Base-by-base conservation (phyloP, 202 grass and related monocot species). In the Carex arenaria region DNA sequence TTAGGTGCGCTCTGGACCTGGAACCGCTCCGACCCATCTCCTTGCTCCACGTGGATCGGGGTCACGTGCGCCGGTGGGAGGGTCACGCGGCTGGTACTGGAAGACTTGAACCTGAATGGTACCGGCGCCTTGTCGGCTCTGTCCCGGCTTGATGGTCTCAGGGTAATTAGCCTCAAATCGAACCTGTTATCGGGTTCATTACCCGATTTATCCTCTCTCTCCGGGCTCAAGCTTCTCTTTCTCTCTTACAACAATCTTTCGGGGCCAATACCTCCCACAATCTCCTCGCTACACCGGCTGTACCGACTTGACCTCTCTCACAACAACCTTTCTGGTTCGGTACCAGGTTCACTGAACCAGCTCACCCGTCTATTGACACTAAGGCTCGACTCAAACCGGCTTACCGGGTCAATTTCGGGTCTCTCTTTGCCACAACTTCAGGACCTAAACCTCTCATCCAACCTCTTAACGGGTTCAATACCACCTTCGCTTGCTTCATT, bases 81-180 rank as follows among this genome's bases (percentile, higher is more conserved):
- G 30, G 96, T 99, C n/a, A 99, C 88, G 59, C 61, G 96, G 2
- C 87, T 99, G 14, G 93, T 99, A 5, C 91, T 99, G 9, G 93
- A 99, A 67, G 93, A 86, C 0, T 78, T 94, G 23, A 86, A 85
- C 38, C 82, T 99, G 8, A 82, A 89, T 59, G 91, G 93, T 56
- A 53, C 45, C 1, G 42, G 63, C 14, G 88, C 80, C 15, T 86
- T 99, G 45, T 85, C 83, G 10, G 43, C 57, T 57, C 89, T 98
- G 2, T 55, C 86, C 10, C 47, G 73, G 1, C 83, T 95, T 20
- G 93, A 94, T 73, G 88, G 85, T 23, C 91, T 99, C 56, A 91
- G 91, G 74, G 89, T 99, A 64, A 85, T 99, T 43, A 99, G 96
- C 56, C 88, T 99, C 81, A 99, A 99, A 57, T 88, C 85, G 3